Percentiles rank a stretch among this genome's conserved stretches.
Evolutionary conservation across 768 basidiomycete species (phyloP).

Genomic region (Termitomyces sp.): DNA sequence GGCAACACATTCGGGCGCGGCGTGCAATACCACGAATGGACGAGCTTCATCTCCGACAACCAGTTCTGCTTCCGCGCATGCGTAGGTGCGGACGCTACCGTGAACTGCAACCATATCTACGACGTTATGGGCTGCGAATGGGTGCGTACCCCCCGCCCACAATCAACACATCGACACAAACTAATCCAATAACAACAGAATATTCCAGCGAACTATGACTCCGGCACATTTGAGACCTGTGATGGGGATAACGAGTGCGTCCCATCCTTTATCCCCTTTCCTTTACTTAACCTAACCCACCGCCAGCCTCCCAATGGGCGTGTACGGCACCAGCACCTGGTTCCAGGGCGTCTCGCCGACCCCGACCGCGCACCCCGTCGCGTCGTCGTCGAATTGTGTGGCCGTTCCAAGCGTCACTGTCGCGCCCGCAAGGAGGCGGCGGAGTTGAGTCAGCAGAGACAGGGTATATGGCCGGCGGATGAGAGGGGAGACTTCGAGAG

Average conservation of each 20-base stretch:
- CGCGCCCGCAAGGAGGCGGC: slow-evolving; percentile 17
- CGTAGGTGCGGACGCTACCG: slow-evolving; percentile 47
- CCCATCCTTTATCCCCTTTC: not conserved
- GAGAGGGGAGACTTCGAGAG: too few species aligned
- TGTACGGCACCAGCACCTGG: slow-evolving; percentile 70
- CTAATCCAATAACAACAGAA: slow-evolving; percentile 36
- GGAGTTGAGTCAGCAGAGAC: too few species aligned
- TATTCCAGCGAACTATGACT: slow-evolving; percentile 63
- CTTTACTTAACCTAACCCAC: too few species aligned
- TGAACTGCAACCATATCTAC: slow-evolving; percentile 73
- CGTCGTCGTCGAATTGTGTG: slow-evolving; percentile 62
- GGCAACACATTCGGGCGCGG: slow-evolving; percentile 50
- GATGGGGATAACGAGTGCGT: slow-evolving; percentile 49
- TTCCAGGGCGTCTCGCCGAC: slow-evolving; percentile 56
- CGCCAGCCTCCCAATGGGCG: slow-evolving; percentile 54
- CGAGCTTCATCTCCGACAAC: slow-evolving; percentile 67
- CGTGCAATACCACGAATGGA: slow-evolving; percentile 76
- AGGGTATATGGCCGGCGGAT: too few species aligned
- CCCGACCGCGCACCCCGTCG: slow-evolving; percentile 53
- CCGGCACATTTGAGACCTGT: slow-evolving; percentile 64
- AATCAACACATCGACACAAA: not conserved
- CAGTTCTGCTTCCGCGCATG: slow-evolving; percentile 78
- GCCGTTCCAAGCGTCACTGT: slow-evolving; percentile 29
- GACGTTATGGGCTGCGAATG: slow-evolving; percentile 62
- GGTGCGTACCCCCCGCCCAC: slow-evolving; percentile 23